Conservation (phyloP, 495 filamentous ascomycete genomes). For the Stereocaulon alpinum region DNA sequence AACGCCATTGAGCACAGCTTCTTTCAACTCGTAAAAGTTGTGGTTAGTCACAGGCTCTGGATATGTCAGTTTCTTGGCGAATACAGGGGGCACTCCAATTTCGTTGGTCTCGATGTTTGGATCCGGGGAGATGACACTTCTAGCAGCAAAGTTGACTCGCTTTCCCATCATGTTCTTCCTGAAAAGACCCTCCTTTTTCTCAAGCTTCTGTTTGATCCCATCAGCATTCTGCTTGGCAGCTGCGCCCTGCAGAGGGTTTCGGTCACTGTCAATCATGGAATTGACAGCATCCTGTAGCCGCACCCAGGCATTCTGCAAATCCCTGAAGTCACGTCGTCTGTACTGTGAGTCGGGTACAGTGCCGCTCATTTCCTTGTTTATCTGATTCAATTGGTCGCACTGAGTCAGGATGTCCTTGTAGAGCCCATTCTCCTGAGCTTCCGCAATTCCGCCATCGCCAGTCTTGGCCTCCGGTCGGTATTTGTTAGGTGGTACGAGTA, state of each 20-base stretch:
- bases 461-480: constrained; percentile 83
- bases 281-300: constrained; percentile 85
- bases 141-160: constrained; percentile 95
- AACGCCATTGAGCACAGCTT: constrained; percentile 90
- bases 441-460: constrained; percentile 65
- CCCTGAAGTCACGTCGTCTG: constrained; percentile 43
- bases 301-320: constrained; percentile 63
- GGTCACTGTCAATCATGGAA: constrained; percentile 74
- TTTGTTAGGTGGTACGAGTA: constrained; percentile 84
- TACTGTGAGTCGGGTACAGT: constrained; percentile 31
- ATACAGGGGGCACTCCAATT: constrained; percentile 94
- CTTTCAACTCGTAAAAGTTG: constrained; percentile 90
- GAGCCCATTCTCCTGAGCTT: constrained; percentile 72
- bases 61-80: constrained; percentile 91
- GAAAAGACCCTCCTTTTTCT: constrained; percentile 98
- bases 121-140: constrained; percentile 96
- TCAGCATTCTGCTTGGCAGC: constrained; percentile 61
- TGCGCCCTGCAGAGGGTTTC: constrained; percentile 65
- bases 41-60: constrained; percentile 95
- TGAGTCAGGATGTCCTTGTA: constrained; percentile 71
- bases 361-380: constrained; percentile 59
- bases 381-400: constrained; percentile 59
- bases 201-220: constrained; percentile 93
- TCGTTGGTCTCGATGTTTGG: constrained; percentile 98
- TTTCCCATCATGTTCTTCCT: constrained; percentile 99